A percentile compares a stretch with the other conserved stretches of the same genome.
phyloP scores from a whole-genome alignment of 129 eudicot species.

The Sambucus nigra region DNA sequence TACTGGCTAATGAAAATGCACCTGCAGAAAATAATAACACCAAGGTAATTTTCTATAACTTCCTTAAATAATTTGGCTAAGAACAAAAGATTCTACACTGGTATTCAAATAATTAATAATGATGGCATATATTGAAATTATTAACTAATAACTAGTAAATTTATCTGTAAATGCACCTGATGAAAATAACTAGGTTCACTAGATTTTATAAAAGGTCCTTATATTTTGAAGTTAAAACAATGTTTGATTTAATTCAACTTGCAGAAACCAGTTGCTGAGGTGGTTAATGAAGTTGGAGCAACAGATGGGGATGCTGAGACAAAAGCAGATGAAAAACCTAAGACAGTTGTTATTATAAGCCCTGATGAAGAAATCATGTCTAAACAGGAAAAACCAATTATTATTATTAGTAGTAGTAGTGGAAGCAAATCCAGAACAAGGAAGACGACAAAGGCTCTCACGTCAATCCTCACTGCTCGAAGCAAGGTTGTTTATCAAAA shows the following conservation, averaged over 20 bases:
- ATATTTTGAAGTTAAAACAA: too few species aligned
- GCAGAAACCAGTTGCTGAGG: conserved; percentile 39
- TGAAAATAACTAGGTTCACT: too few species aligned
- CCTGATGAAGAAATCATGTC: conserved; percentile 23
- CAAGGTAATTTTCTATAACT: conserved; percentile 1
- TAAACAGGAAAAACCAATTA: conserved; percentile 11
- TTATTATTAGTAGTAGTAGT: not conserved
- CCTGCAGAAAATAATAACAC: not conserved
- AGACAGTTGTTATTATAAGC: conserved; percentile 22
- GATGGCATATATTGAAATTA: too few species aligned
- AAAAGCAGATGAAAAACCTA: conserved; percentile 12
- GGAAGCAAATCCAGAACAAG: conserved; percentile 15
- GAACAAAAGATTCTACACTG: too few species aligned
- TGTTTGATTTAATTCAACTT: too few species aligned
- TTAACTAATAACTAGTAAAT: too few species aligned
- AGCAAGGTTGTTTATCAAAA: conserved; percentile 42
- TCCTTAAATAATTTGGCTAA: too few species aligned
- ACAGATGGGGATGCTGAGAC: conserved; percentile 1
- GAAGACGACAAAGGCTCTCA: conserved; percentile 42
- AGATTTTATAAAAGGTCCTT: too few species aligned
- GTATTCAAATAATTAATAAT: too few species aligned
- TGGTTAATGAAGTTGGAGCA: conserved; percentile 19
- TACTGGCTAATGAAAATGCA: conserved; percentile 24
- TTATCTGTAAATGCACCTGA: too few species aligned
- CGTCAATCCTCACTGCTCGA: conserved; percentile 67